Base-by-base conservation (phyloP, 352 stramenopile genomes). In the Aphanomyces euteiches region DNA sequence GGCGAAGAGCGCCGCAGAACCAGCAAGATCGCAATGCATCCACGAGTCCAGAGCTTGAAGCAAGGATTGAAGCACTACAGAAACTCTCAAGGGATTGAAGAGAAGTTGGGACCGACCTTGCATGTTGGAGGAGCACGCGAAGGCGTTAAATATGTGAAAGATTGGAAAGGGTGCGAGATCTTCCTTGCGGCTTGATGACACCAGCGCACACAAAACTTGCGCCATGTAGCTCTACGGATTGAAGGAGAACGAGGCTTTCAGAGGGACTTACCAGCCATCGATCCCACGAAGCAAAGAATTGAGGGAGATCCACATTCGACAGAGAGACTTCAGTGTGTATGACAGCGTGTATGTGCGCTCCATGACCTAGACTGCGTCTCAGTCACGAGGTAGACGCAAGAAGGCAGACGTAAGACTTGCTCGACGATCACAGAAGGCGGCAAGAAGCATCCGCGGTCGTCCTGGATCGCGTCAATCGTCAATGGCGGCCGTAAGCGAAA, bases 171-270 rank as follows among this genome's bases (percentile, higher is more conserved):
- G 28, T 28, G 28, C 28, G 28, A 28, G 28, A 28, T 28, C 28
- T 28, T 28, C 28, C 28, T 28, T 28, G 28, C 28, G 28, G 2
- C 28, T 28, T 28, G 10, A 64, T 64, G 21, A 28, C 19, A 36
- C 41, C 17, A 67, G 21, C 7, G 43, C 21, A 7, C 40, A 67
- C 7, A 67, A 13, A 17, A 34, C 12, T 8, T 67, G 59, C 17
- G 17, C 59, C 39, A 67, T 56, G 59, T 56, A 67, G 21, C 28
- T n/a, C 59, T 67, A 43, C 58, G 13, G 19, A 50, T 66, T 12
- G 15, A 41, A 13, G n/a, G 3, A 3, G 37, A 53, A 53, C 3
- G 50, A 8, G n/a, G 7, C 8, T 10, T n/a, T 36, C 5, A 39
- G 38, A 19, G 7, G 17, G 58, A n/a, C 7, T 34, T 53, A 66